phyloP scores from a whole-genome alignment of 345 rosid species.

The Acer negundo region DNA sequence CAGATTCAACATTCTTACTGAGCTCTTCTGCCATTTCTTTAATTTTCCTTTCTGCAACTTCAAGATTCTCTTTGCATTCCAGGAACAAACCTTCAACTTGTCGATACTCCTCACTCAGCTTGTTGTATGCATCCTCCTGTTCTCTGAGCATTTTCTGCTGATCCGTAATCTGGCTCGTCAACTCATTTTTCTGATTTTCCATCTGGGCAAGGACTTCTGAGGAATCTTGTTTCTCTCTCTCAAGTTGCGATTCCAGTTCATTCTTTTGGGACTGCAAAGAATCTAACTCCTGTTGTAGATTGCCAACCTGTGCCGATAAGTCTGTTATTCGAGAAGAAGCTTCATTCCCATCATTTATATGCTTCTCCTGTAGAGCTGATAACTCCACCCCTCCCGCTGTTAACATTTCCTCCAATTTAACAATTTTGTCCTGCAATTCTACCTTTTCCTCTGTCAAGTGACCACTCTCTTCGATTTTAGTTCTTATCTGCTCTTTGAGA shows the following conservation, averaged over 20 bases:
- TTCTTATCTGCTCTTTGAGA: slow-evolving; percentile 45
- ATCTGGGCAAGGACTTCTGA: slow-evolving; percentile 38
- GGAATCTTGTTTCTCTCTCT: slow-evolving; percentile 54
- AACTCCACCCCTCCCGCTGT: slow-evolving; percentile 48
- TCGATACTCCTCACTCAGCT: slow-evolving; percentile 40
- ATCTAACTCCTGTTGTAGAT: slow-evolving; percentile 55
- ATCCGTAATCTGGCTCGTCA: slow-evolving; percentile 40
- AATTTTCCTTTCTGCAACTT: slow-evolving; percentile 47
- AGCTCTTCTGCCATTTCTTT: slow-evolving; percentile 43
- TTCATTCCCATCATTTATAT: slow-evolving; percentile 38
- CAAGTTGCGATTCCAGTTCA: slow-evolving; percentile 46
- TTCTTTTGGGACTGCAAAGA: slow-evolving; percentile 43
- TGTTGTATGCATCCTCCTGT: slow-evolving; percentile 43
- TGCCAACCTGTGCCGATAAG: slow-evolving; percentile 39
- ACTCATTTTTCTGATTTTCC: slow-evolving; percentile 42
- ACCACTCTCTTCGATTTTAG: slow-evolving; percentile 35
- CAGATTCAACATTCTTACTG: slow-evolving; percentile 31
- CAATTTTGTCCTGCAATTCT: slow-evolving; percentile 36
- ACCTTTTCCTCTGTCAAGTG: slow-evolving; percentile 36
- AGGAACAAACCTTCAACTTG: slow-evolving; percentile 33
- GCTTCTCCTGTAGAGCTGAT: slow-evolving; percentile 43
- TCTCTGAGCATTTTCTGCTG: slow-evolving; percentile 49
- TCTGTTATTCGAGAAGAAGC: slow-evolving; percentile 45
- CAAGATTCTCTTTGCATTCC: slow-evolving; percentile 32
- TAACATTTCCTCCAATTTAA: slow-evolving; percentile 35